Percentiles rank a stretch among this genome's conserved stretches.
phyloP scores from a whole-genome alignment of 140 eudicot genomes.

The Oenanthe javanica region DNA sequence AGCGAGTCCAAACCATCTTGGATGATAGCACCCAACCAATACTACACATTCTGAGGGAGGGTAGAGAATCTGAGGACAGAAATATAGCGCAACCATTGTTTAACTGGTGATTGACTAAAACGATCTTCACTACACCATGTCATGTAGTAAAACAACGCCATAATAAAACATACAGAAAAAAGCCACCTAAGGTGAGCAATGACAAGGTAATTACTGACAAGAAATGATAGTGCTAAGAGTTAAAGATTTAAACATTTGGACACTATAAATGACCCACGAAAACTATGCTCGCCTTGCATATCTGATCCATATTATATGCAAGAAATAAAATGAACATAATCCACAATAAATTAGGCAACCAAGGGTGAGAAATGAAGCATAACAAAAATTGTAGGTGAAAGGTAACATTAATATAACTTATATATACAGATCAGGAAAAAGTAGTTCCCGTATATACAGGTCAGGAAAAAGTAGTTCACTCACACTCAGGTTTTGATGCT shows the following conservation, averaged over 20 bases:
- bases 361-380: background rate
- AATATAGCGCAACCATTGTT: background rate
- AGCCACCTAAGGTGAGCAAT: background rate
- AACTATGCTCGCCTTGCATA: background rate
- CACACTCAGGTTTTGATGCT: constrained; percentile 54
- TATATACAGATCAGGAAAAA: background rate
- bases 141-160: background rate
- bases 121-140: background rate
- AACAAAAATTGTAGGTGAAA: background rate
- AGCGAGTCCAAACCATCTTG: background rate
- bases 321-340: background rate
- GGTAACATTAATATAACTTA: background rate
- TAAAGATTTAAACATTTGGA: background rate
- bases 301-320: background rate
- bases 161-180: background rate
- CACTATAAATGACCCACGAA: background rate
- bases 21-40: background rate
- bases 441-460: background rate
- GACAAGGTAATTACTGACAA: background rate
- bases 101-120: background rate
- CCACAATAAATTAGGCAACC: background rate
- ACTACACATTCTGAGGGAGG: background rate
- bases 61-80: background rate
- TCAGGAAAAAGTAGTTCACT: constrained; percentile 17
- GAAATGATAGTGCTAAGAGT: background rate